Evolutionary conservation across 257 asterid species (phyloP), one percentile per base, ranked within the genome.

Genomic region (Scutellaria baicalensis): DNA sequence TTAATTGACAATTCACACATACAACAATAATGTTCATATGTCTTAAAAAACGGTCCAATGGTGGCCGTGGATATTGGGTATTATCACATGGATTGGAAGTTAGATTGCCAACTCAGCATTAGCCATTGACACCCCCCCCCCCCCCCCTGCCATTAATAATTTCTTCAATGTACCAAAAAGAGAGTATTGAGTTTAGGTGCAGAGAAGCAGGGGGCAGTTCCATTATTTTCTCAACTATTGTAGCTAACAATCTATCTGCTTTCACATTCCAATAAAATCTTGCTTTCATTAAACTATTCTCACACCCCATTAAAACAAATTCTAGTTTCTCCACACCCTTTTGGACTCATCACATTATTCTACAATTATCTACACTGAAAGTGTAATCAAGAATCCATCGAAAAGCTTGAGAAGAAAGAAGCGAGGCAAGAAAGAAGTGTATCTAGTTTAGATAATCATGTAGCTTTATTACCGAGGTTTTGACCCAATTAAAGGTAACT

Each of bases 401-500:
- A 58, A 43, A 52, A 70, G 66, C n/a, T 33, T 35, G 13, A 33
- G 49, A 6, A 68, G 58, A 27, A 27, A 27, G 33, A 27, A 27
- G 33, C 2, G 4, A 27, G 4, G 4, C 33, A 27, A 27, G 33
- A 27, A 27, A 27, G 33, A 27, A 27, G 33, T 27, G 33, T 27
- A 27, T 27, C 33, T 27, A 27, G 33, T 27, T 52, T 55, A 50
- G 74, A 56, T 12, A 62, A 20, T 38, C 72, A 33, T 16, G 69
- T 5, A 48, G 67, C 65, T 57, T 23, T 62, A 18, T 45, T 68
- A 57, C 18, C 45, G 55, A 61, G 73, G 68, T 40, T 70, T 73
- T 57, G 27, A 39, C 68, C 60, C 78, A 66, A 59, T 72, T 64
- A 75, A 64, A 82, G 83, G 86, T 69, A 16, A 77, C 70, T 77